These are phyloP conservation scores for Colletotrichum falcatum DNA, from an alignment of 2,329 filamentous ascomycete genomes.

Conservation along the genomic window DNA sequence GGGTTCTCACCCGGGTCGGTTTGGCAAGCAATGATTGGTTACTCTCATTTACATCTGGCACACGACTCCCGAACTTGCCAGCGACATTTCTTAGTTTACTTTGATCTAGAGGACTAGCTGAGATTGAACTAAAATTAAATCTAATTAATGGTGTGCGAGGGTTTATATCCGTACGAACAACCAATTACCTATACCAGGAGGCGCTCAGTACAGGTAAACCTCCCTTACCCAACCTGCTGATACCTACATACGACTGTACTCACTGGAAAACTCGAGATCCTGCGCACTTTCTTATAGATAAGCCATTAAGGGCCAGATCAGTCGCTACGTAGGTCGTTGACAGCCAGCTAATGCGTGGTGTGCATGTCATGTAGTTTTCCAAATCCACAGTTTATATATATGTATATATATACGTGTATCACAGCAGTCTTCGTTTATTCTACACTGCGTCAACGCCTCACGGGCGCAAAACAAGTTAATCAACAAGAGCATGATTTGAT, in stretches of 20 bases:
- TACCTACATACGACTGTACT: conserved; percentile 20
- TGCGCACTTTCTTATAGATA: conserved; percentile 23
- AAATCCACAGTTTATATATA: too few relatives aligned
- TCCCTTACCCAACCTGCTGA: fast-evolving
- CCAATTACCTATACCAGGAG: too few relatives aligned
- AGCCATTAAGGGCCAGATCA: conserved; percentile 9
- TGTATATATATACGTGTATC: too few relatives aligned
- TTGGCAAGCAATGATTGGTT: conserved; percentile 12
- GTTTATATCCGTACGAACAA: not conserved
- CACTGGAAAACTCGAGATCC: conserved; percentile 23
- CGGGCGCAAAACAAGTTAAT: not conserved
- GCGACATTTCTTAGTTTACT: not conserved
- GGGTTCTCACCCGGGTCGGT: not conserved
- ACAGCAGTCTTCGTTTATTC: not conserved
- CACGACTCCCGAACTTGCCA: not conserved
- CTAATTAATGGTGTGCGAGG: not conserved
- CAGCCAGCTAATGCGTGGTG: conserved; percentile 13
- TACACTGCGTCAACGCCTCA: too few relatives aligned
- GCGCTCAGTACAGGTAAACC: fast-evolving
- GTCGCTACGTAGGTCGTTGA: conserved; percentile 2
- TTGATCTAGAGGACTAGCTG: too few relatives aligned
- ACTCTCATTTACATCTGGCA: not conserved
- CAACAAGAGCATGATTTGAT: not conserved
- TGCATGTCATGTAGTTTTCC: not conserved
- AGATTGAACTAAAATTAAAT: not conserved